Base-by-base conservation (phyloP, 1,139 yeast species). In the Hyphopichia pseudoburtonii region DNA sequence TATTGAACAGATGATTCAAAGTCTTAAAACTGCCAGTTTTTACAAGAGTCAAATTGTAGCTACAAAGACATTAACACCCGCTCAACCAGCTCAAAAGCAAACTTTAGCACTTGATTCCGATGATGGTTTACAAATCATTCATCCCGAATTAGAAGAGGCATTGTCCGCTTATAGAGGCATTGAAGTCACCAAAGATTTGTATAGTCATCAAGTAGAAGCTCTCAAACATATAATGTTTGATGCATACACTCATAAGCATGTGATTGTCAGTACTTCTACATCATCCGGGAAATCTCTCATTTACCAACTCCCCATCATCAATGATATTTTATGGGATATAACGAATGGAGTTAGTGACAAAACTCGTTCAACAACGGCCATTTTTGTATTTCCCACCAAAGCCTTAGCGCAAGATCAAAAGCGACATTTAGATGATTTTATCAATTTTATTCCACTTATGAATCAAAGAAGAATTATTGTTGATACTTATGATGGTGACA, bases 391-490 rank as follows among this genome's bases (percentile, higher is more conserved):
- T 52, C 98, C 99, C 1, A 92, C 99, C 0, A 92, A 92, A 53
- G 98, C 99, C 0, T 67, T 92, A 33, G 97, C 98, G 0, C 98
- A 92, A 55, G 98, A 92, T 64, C 99, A 92, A 60, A 83, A 82
- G 51, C 68, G 96, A 35, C 82, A 95, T 11, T 67, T 94, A 38
- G 71, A 73, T 36, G 78, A 75, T 23, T 64, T 89, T n/a, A 64
- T 87, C 19, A 57, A 60, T 5, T 57, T 62, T 28, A 64, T 82
- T 31, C 72, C 73, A 1, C 41, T 62, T 2, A 49, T 50, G 56
- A 65, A 27, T 40, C 60, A 12, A 42, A 43, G 40, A 15, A 45
- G 63, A 23, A 62, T 76, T 4, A 54, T 67, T 1, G 86, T 84
- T 1, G 90, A 85, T 34, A 86, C 97, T 0, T 92, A 80, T 52